Percentiles rank a stretch among this genome's conserved stretches.
Conservation (phyloP, 257 asterid species). For the Nicotiana knightiana region DNA sequence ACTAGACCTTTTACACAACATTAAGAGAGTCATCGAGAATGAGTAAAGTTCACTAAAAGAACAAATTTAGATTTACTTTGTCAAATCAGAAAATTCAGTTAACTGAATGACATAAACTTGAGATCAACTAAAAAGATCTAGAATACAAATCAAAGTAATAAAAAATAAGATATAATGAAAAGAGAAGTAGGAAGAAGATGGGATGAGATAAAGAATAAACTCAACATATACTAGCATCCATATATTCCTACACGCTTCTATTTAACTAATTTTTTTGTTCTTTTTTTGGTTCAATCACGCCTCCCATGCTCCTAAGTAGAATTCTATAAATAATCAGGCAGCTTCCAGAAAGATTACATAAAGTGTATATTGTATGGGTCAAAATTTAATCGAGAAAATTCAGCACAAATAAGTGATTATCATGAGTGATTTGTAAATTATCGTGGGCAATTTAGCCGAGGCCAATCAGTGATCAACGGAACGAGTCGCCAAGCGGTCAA, state of each 20-base stretch:
- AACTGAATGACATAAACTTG: neutral
- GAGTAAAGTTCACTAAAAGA: neutral
- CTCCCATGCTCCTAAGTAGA: neutral
- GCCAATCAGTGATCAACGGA: no score
- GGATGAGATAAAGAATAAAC: neutral
- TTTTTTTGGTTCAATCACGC: neutral
- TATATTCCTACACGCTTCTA: neutral
- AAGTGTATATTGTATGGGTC: no score
- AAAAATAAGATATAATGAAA: neutral
- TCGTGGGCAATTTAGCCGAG: no score
- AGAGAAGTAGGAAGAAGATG: neutral
- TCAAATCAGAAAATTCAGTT: neutral
- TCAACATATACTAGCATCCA: neutral
- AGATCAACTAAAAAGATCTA: accelerated
- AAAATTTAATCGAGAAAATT: no score
- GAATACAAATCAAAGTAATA: neutral
- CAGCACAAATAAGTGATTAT: no score
- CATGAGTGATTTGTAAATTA: no score
- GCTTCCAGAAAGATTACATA: neutral
- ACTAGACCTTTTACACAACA: no score
- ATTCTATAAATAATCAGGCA: neutral
- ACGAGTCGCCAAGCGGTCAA: no score
- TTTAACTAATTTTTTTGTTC: neutral
- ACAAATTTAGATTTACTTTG: neutral
- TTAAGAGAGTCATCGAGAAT: no score